These are phyloP conservation scores for Solanum tacnaense DNA, from an alignment of 257 asterid species.

Conservation along the genomic window DNA sequence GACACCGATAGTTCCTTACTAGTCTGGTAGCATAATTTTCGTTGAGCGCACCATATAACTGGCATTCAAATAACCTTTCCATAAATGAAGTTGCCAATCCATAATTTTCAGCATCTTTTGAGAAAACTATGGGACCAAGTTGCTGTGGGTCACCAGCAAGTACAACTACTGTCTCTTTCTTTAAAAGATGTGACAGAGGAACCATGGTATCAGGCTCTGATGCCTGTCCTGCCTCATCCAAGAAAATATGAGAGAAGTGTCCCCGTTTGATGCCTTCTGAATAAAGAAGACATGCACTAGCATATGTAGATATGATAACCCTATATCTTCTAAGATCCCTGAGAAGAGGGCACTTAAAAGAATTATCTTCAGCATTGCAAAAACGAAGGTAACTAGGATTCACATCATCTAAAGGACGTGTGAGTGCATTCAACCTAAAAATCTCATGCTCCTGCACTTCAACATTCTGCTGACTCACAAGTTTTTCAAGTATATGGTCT, in stretches of 20 bases:
- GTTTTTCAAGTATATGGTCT: conserved; percentile 70
- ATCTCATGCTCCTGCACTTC: conserved; percentile 29
- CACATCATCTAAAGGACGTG: conserved; percentile 70
- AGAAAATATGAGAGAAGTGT: conserved; percentile 73
- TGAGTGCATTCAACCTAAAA: conserved; percentile 63
- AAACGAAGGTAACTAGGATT: conserved; percentile 34
- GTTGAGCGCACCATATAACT: conserved; percentile 32
- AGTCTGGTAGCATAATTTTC: conserved; percentile 43
- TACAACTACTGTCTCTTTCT: conserved; percentile 33
- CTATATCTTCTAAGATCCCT: conserved; percentile 32
- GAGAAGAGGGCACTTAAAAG: conserved; percentile 49
- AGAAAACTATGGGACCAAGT: conserved; percentile 76
- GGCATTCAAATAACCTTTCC: conserved; percentile 64
- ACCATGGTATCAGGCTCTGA: conserved; percentile 96
- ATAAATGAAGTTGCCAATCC: conserved; percentile 77
- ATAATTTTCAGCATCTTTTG: conserved; percentile 47
- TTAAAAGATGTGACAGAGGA: conserved; percentile 59
- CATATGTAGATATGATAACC: conserved; percentile 69
- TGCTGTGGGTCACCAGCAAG: conserved; percentile 98
- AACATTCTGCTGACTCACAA: conserved; percentile 22
- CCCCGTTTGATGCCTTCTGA: conserved; percentile 59
- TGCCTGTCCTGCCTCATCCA: conserved; percentile 99
- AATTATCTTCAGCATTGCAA: conserved; percentile 45
- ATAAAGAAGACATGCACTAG: conserved; percentile 55
- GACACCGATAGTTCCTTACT: conserved; percentile 70